Evolutionary conservation across 2,329 filamentous ascomycete genomes (phyloP).

Genomic region (Mycosphaerelloides madeirae): DNA sequence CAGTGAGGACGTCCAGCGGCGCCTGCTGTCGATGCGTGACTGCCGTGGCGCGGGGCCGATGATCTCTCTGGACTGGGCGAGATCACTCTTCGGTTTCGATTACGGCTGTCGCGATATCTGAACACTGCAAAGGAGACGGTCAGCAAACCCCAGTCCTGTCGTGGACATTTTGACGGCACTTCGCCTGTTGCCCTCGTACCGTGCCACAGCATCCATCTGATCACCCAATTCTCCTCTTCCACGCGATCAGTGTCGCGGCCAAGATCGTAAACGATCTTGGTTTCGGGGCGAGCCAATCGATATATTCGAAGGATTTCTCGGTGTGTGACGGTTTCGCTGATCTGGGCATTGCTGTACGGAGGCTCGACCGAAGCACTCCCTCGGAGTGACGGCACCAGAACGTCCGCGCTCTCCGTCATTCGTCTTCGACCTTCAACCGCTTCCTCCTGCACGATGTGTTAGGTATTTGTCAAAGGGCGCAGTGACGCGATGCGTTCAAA

Average conservation of each 20-base stretch:
- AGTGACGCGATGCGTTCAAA: too few species aligned
- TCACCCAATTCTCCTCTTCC: constrained; percentile 48
- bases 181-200: too few species aligned
- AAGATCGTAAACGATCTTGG: constrained; percentile 39
- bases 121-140: constrained; percentile 32
- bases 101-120: constrained; percentile 43
- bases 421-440: constrained; percentile 39
- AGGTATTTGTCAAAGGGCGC: neutral
- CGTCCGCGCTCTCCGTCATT: constrained; percentile 36
- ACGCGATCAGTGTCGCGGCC: constrained; percentile 39
- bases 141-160: too few species aligned
- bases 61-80: constrained; percentile 20
- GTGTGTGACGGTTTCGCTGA: constrained; percentile 47
- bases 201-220: constrained; percentile 50
- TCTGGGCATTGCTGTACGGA: constrained; percentile 45
- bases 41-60: neutral
- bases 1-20: too few species aligned
- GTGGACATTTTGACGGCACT: too few species aligned
- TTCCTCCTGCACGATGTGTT: constrained; percentile 35
- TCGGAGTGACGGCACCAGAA: constrained; percentile 37
- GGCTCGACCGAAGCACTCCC: constrained; percentile 27
- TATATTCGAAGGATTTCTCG: constrained; percentile 42
- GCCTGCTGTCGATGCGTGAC: too few species aligned
- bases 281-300: constrained; percentile 35
- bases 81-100: constrained; percentile 27